Evolutionary conservation across 2,329 filamentous ascomycete genomes (phyloP).

Genomic region (Alternaria angustiovoidea): DNA sequence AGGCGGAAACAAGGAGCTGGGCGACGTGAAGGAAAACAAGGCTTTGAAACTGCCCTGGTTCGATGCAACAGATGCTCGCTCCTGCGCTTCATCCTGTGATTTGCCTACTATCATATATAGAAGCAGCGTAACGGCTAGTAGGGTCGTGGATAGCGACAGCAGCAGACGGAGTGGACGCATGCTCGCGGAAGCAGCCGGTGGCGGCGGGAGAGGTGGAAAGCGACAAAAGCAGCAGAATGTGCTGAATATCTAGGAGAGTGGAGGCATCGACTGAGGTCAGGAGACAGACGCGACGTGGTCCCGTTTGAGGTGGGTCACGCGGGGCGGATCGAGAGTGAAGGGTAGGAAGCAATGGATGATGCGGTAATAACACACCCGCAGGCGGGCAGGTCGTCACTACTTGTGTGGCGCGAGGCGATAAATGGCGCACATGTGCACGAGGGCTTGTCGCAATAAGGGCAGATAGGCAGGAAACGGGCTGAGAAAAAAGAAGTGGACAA

Average conservation of each 20-base stretch:
- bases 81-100: conserved; percentile 28
- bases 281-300: conserved; percentile 7
- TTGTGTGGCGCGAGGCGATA: conserved; percentile 1
- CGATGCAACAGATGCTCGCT: conserved; percentile 25
- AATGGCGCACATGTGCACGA: neutral
- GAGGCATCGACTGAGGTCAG: conserved; percentile 33
- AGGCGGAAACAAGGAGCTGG: conserved; percentile 90
- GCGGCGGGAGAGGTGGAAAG: conserved; percentile 10
- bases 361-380: conserved; percentile 21
- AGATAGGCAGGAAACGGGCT: neutral
- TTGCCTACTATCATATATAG: conserved; percentile 49
- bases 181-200: conserved; percentile 22
- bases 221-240: conserved; percentile 32
- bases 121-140: conserved; percentile 55
- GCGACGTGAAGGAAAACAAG: conserved; percentile 60
- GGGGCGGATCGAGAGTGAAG: conserved; percentile 12
- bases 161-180: conserved; percentile 49
- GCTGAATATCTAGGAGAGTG: conserved; percentile 29
- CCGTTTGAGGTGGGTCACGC: conserved; percentile 11
- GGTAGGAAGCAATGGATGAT: conserved; percentile 22
- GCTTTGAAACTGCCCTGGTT: conserved; percentile 49
- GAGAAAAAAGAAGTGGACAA: neutral
- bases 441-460: neutral
- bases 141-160: conserved; percentile 55
- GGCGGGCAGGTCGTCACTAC: conserved; percentile 17